These are phyloP conservation scores for Amauroascus niger DNA, from an alignment of 2,329 filamentous ascomycete genomes.

Conservation along the genomic window DNA sequence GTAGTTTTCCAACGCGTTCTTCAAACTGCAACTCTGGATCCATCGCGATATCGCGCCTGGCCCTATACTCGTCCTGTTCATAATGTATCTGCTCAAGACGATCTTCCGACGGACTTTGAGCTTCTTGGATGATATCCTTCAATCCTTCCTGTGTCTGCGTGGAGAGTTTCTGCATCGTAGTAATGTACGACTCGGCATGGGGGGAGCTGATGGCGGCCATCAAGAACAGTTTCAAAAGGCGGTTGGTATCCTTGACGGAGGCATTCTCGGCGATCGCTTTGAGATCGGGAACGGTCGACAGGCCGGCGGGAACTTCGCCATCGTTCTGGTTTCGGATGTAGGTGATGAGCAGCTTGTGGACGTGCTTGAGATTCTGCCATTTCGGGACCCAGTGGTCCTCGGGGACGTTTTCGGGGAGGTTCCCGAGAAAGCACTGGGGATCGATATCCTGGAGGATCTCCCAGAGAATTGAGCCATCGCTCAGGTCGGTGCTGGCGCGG, in stretches of 20 bases:
- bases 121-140: slow-evolving; percentile 41
- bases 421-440: slow-evolving; percentile 39
- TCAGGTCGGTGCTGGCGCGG: slow-evolving; percentile 34
- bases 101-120: slow-evolving; percentile 34
- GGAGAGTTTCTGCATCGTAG: slow-evolving; percentile 37
- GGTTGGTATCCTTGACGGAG: slow-evolving; percentile 36
- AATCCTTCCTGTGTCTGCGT: slow-evolving; percentile 38
- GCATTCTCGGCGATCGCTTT: slow-evolving; percentile 39
- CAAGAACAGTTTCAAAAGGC: slow-evolving; percentile 55
- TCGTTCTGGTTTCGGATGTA: slow-evolving; percentile 40
- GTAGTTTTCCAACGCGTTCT: slow-evolving; percentile 40
- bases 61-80: slow-evolving; percentile 25
- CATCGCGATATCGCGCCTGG: slow-evolving; percentile 30
- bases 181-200: slow-evolving; percentile 47
- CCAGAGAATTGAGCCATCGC: slow-evolving; percentile 39
- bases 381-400: slow-evolving; percentile 41
- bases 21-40: slow-evolving; percentile 41
- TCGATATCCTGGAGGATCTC: slow-evolving; percentile 42
- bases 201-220: slow-evolving; percentile 53
- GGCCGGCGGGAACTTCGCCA: slow-evolving; percentile 34
- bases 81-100: slow-evolving; percentile 31
- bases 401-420: slow-evolving; percentile 37
- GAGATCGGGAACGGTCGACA: slow-evolving; percentile 37
- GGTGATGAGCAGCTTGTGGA: slow-evolving; percentile 38
- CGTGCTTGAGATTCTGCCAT: slow-evolving; percentile 42